phyloP scores from a whole-genome alignment of 208 protist genomes.

The Jaenimonas drosophilae region DNA sequence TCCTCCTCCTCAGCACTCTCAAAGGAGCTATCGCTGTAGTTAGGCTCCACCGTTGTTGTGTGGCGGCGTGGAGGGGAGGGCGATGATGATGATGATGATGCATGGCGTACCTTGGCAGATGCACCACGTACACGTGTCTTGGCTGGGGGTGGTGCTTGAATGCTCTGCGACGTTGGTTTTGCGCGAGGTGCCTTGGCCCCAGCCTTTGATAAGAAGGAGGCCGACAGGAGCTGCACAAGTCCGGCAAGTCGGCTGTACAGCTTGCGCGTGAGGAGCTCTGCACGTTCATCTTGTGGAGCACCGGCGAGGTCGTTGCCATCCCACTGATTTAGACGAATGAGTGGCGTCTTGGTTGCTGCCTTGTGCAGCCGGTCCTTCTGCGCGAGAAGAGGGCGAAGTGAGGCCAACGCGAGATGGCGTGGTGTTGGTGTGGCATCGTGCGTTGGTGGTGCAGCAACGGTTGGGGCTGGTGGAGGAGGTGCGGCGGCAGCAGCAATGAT shows the following conservation, averaged over 20 bases:
- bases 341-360: constrained; percentile 15
- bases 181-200: constrained; percentile 14
- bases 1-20: too few relatives aligned
- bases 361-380: constrained; percentile 23
- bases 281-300: constrained; percentile 33
- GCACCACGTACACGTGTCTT: neutral
- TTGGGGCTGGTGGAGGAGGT: neutral
- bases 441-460: neutral
- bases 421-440: neutral
- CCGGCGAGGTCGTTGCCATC: constrained; percentile 34
- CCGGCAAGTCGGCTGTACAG: constrained; percentile 21
- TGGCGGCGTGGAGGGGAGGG: too few relatives aligned
- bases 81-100: too few relatives aligned
- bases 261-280: constrained; percentile 27
- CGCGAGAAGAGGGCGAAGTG: constrained; percentile 35
- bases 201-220: constrained; percentile 33
- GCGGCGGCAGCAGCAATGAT: neutral
- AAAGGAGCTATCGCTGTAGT: too few relatives aligned
- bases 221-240: constrained; percentile 48
- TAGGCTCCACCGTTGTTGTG: too few relatives aligned
- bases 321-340: constrained; percentile 43
- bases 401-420: constrained; percentile 9
- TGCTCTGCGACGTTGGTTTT: neutral
- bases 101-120: too few relatives aligned
- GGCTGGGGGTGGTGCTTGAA: neutral